These are phyloP conservation scores for Populus euphratica DNA, from an alignment of 345 rosid species.

Conservation along the genomic window DNA sequence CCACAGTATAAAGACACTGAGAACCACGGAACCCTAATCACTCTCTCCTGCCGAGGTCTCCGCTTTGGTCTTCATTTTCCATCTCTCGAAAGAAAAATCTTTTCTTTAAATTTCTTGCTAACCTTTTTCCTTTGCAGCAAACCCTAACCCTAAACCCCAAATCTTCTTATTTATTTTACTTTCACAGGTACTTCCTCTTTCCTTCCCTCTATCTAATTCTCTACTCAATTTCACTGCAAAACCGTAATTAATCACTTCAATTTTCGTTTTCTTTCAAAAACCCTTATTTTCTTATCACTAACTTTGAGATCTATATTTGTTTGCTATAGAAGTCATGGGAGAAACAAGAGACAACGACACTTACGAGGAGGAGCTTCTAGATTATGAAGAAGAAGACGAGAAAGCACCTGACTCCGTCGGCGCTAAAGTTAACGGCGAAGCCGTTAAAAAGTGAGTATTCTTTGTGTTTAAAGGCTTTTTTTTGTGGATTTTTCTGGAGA, in stretches of 20 bases:
- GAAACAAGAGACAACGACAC: conserved; percentile 91
- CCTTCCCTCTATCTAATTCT: not conserved
- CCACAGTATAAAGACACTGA: not conserved
- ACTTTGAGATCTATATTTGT: conserved; percentile 5
- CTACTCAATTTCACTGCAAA: not conserved
- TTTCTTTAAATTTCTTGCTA: conserved; percentile 20
- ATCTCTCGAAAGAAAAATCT: not conserved
- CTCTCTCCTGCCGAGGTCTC: not conserved
- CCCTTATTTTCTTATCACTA: not conserved
- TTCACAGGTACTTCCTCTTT: conserved; percentile 29
- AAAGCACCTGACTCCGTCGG: conserved; percentile 66
- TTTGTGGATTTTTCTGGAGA: not conserved
- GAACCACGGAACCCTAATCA: not conserved
- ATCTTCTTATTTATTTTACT: not conserved
- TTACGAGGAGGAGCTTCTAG: conserved; percentile 99
- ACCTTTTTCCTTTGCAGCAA: conserved; percentile 46
- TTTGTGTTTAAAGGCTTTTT: not conserved
- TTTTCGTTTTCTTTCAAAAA: not conserved
- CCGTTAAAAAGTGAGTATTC: conserved; percentile 69
- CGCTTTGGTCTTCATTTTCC: conserved; percentile 4
- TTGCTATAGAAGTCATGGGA: conserved; percentile 52
- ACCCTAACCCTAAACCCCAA: conserved; percentile 39
- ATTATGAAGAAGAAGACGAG: conserved; percentile 95
- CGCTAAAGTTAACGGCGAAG: conserved; percentile 77
- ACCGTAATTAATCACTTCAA: conserved; percentile 11